Conservation (phyloP, 768 basidiomycete genomes). For the Pleurotus ostreatus region DNA sequence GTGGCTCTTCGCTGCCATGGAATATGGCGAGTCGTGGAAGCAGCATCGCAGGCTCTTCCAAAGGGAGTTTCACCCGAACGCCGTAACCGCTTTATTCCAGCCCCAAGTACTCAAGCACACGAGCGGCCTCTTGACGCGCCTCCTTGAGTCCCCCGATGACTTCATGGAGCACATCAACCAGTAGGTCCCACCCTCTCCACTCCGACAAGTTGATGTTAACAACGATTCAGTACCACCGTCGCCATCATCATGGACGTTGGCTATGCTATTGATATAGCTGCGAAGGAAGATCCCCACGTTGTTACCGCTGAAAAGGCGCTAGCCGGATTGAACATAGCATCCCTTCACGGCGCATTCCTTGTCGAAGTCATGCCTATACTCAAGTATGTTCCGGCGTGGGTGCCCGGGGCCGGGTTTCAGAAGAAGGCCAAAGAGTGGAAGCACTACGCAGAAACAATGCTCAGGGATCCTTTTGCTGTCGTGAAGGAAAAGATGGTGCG, state of each 20-base stretch:
- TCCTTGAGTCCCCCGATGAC: slow-evolving; percentile 32
- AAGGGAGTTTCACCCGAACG: slow-evolving; percentile 33
- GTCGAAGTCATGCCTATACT: slow-evolving; percentile 39
- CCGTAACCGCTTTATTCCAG: slow-evolving; percentile 22
- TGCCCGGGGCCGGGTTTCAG: slow-evolving; percentile 39
- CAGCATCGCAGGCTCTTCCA: slow-evolving; percentile 36
- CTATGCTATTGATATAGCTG: slow-evolving; percentile 41
- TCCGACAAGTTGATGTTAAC: neutral
- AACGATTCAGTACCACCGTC: slow-evolving; percentile 3
- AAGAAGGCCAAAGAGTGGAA: slow-evolving; percentile 29
- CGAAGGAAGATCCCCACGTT: slow-evolving; percentile 40
- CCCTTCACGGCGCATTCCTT: slow-evolving; percentile 38
- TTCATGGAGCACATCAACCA: slow-evolving; percentile 30
- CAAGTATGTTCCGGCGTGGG: slow-evolving; percentile 35
- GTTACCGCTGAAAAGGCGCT: slow-evolving; percentile 34
- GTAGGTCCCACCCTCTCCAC: slow-evolving; percentile 22
- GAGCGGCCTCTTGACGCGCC: slow-evolving; percentile 24
- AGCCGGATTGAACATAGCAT: slow-evolving; percentile 26
- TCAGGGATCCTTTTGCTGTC: slow-evolving; percentile 26
- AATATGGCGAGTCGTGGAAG: slow-evolving; percentile 37
- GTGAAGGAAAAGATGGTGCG: slow-evolving; percentile 24
- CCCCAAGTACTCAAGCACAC: slow-evolving; percentile 24
- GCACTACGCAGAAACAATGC: slow-evolving; percentile 22
- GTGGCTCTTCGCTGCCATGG: slow-evolving; percentile 35
- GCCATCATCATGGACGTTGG: slow-evolving; percentile 17